Evolutionary conservation across 176 grass and related monocot genomes (phyloP), one percentile per base, ranked within the genome.

Genomic region (Bolboschoenus planiculmis): DNA sequence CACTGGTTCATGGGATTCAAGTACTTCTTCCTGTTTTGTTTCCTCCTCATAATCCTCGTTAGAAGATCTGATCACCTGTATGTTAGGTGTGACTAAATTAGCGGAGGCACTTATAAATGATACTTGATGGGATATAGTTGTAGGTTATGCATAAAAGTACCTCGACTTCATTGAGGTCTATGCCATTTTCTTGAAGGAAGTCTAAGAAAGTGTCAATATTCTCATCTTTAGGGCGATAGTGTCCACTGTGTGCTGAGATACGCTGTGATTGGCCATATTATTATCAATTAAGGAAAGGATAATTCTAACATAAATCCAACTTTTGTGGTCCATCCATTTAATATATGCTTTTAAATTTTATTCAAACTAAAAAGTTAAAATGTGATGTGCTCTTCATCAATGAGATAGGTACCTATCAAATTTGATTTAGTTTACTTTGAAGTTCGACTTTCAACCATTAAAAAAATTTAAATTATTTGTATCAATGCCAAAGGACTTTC

Each of bases 171-270:
- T 34, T 66, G 53, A 90, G 90, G 73, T 94, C 83, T 3, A 94
- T 81, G 29, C 74, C 84, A 26, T 83, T 90, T 11, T 92, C 85
- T 88, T 58, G 85, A 10, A 94, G 92, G 67, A 87, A 92, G 62
- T 80, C 89, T 82, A 94, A 86, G 78, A 94, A 94, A 48, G 90
- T 85, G 60, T 88, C 80, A 33, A 92, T 88, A 75, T 94, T 92
- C 66, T 90, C 87, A 80, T 91, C 90, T 0, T 88, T 94, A 1
- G 92, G 92, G 6, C 84, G 64, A 18, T 94, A 94, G 67, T 94
- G 92, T 34, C 92, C 92, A 21, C 92, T 94, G 60, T 94, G 90
- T 78, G 84, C 83, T 84, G 90, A 90, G 13, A 95, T 87, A 82
- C 86, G 64, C 90, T 95, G 93, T 30, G 76, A 85, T 42, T 26